Conservation (phyloP, 768 basidiomycete species). For the Suillus weaverae region DNA sequence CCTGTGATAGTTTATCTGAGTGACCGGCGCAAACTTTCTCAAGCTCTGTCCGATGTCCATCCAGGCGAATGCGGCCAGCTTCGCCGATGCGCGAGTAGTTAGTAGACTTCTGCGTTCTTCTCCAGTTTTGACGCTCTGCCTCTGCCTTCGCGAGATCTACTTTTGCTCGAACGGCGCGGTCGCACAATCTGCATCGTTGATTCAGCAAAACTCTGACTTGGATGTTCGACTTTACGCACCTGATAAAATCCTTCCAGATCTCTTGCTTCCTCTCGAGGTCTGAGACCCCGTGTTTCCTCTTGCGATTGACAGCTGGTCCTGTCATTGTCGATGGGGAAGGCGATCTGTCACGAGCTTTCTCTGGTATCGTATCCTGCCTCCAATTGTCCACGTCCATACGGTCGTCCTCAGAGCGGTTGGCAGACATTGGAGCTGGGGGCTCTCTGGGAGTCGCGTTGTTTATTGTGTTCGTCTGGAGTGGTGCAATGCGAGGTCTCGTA, state of each 20-base stretch:
- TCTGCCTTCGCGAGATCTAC: constrained; percentile 29
- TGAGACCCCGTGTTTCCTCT: constrained; percentile 25
- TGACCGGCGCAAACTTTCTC: constrained; percentile 27
- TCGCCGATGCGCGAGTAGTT: constrained; percentile 31
- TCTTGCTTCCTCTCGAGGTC: constrained; percentile 23
- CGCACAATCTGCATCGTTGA: constrained; percentile 23
- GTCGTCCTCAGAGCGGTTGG: background rate
- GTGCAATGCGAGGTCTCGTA: background rate
- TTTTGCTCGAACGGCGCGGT: constrained; percentile 31
- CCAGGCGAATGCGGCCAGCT: constrained; percentile 30
- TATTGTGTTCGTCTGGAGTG: background rate
- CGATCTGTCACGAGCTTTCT: background rate
- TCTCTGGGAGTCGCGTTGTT: background rate
- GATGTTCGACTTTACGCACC: constrained; percentile 18
- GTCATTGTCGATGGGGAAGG: constrained; percentile 1
- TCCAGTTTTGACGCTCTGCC: constrained; percentile 29
- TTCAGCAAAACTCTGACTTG: background rate
- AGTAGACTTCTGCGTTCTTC: constrained; percentile 30
- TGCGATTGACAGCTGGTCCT: constrained; percentile 18
- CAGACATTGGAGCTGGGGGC: background rate
- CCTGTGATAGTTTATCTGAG: constrained; percentile 23
- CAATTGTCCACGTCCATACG: background rate
- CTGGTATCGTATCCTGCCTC: background rate
- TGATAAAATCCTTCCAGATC: constrained; percentile 30
- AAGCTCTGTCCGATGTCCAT: constrained; percentile 26